These are phyloP conservation scores for Luvunga scandens DNA, from an alignment of 345 rosid genomes.

Conservation along the genomic window DNA sequence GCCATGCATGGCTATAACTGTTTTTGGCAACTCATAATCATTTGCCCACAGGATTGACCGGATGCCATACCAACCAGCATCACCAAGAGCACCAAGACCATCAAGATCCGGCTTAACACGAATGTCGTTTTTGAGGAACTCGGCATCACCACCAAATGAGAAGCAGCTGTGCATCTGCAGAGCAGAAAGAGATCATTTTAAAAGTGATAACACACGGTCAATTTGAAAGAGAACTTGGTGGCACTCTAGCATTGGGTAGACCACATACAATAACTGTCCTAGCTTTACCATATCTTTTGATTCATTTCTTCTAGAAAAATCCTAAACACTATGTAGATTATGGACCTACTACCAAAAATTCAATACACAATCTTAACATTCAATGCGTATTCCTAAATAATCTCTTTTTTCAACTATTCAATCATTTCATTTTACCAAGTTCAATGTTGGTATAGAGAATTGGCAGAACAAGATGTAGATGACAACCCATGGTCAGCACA, in stretches of 20 bases:
- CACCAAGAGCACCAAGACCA: conserved; percentile 82
- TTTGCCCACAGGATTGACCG: conserved; percentile 54
- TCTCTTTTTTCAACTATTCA: too few relatives aligned
- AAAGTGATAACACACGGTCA: not conserved
- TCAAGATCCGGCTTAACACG: conserved; percentile 90
- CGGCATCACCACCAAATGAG: conserved; percentile 43
- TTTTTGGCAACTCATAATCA: conserved; percentile 64
- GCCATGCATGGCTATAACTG: conserved; percentile 45
- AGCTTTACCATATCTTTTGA: not conserved
- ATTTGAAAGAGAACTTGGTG: not conserved
- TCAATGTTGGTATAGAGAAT: not conserved
- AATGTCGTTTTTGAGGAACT: conserved; percentile 59
- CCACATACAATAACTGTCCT: not conserved
- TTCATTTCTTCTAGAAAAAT: too few relatives aligned
- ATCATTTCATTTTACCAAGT: too few relatives aligned
- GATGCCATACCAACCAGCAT: conserved; percentile 84
- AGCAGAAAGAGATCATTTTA: not conserved
- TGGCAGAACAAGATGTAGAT: too few relatives aligned
- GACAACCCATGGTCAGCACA: not conserved
- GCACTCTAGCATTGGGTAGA: not conserved
- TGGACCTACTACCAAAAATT: too few relatives aligned
- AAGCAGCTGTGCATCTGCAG: conserved; percentile 62
- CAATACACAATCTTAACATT: too few relatives aligned
- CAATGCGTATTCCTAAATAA: too few relatives aligned
- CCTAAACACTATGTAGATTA: too few relatives aligned